phyloP scores from a whole-genome alignment of 73 alveolate species.

The Symbiodinium natans region DNA sequence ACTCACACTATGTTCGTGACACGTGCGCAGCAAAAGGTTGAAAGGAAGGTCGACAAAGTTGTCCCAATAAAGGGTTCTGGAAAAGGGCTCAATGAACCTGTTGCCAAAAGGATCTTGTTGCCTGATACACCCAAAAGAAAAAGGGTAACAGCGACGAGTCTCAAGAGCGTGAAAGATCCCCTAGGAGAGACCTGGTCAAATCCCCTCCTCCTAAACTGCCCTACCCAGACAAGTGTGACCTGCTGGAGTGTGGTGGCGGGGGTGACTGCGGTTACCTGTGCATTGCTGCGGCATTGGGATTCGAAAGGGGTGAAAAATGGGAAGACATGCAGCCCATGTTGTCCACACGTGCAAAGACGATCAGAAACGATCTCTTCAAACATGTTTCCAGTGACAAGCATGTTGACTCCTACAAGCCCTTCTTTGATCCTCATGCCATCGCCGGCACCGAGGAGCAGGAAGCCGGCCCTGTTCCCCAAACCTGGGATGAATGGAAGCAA shows the following conservation, averaged over 20 bases:
- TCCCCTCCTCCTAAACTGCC: not conserved
- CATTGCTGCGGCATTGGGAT: not conserved
- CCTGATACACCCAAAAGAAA: too few relatives aligned
- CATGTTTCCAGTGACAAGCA: not conserved
- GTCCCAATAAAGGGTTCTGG: not conserved
- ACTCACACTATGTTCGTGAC: not conserved
- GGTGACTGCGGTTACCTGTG: not conserved
- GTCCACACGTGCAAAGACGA: not conserved
- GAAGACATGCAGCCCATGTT: not conserved
- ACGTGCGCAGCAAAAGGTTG: not conserved
- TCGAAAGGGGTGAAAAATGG: constrained; percentile 2
- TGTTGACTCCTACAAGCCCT: not conserved
- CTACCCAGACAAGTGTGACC: not conserved
- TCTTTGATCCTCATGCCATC: not conserved
- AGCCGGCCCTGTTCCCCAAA: not conserved
- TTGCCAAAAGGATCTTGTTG: too few relatives aligned
- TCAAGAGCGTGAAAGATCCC: too few relatives aligned
- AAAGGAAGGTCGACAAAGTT: not conserved
- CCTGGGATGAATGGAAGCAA: not conserved
- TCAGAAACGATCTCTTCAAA: not conserved
- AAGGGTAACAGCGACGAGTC: too few relatives aligned
- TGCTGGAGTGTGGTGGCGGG: not conserved
- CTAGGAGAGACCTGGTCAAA: too few relatives aligned
- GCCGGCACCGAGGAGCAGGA: not conserved
- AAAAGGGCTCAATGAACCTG: too few relatives aligned